Evolutionary conservation across 2,329 filamentous ascomycete genomes (phyloP), one percentile per base, ranked within the genome.

Genomic region (Trichophyton equinum): DNA sequence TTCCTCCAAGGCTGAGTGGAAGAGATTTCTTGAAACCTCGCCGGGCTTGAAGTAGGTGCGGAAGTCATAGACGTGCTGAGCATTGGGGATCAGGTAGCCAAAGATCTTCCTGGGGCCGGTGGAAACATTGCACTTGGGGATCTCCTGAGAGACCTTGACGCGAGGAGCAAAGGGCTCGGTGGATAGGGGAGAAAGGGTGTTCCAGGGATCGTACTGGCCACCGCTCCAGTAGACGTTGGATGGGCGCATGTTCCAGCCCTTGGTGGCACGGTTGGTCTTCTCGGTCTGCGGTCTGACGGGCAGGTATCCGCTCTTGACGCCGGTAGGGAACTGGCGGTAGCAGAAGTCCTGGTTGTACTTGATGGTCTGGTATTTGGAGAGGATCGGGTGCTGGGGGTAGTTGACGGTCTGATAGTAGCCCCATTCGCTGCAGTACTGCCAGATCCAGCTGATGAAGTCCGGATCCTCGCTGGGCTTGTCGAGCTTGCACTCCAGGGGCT

Each of bases 351-450:
- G 71, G 61, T 75, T 71, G 64, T 79, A 76, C 6, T 72, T 62
- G 11, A 78, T 71, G 18, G 73, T 75, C 64, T 79, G 76, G 65
- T 75, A 80, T 38, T 72, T 74, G 15, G 77, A 79, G 27, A 79
- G 69, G 7, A 82, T 68, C 40, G 78, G 74, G 61, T 77, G 73
- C 18, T 70, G 66, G n/a, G 78, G 78, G 0, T 76, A 67, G 64
- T 82, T 82, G 38, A 76, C 74, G 58, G 72, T 72, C 66, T 79
- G 77, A 66, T 76, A 78, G 68, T 72, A 81, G 8, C 79, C 80
- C 75, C 76, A 81, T 66, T 82, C 74, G 1, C 75, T 78, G 68
- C 80, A 82, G 66, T 77, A 78, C 65, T 82, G 78, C 77, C 78
- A 81, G 0, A 70, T 75, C 78, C 78, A 81, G 57, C 70, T 68